A percentile compares a stretch with the other conserved stretches of the same genome.
phyloP scores from a whole-genome alignment of 2,329 filamentous ascomycete species.

The Penicillium sp. region DNA sequence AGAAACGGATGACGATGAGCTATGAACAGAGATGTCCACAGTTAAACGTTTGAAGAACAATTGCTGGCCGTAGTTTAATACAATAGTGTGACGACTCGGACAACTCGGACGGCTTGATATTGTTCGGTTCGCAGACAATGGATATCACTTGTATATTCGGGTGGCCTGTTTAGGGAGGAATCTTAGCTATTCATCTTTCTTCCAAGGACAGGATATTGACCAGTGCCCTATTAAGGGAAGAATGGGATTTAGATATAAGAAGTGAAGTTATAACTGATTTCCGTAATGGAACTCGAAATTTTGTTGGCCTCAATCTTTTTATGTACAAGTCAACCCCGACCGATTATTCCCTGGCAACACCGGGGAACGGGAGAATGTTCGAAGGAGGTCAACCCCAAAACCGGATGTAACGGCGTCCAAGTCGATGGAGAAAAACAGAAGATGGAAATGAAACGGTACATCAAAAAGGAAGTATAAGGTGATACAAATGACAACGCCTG shows the following conservation, averaged over 20 bases:
- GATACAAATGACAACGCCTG: slow-evolving; percentile 43
- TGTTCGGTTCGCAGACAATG: too few species aligned
- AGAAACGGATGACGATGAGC: slow-evolving; percentile 49
- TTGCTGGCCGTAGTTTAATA: too few species aligned
- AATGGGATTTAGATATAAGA: too few species aligned
- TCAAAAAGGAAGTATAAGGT: slow-evolving; percentile 36
- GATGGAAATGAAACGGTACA: slow-evolving; percentile 27
- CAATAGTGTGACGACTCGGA: too few species aligned
- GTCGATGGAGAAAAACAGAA: slow-evolving; percentile 29
- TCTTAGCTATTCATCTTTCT: too few species aligned
- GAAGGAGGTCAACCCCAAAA: slow-evolving; percentile 29
- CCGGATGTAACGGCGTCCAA: slow-evolving; percentile 28
- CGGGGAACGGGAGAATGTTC: slow-evolving; percentile 21
- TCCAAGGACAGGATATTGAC: too few species aligned
- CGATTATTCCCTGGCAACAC: slow-evolving; percentile 28
- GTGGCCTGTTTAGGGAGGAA: too few species aligned
- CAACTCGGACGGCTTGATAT: too few species aligned
- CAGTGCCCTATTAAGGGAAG: too few species aligned
- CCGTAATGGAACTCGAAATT: slow-evolving; percentile 26
- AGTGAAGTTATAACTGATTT: slow-evolving; percentile 9
- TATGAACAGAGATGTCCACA: slow-evolving; percentile 24
- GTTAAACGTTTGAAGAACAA: too few species aligned
- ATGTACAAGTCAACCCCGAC: slow-evolving; percentile 41
- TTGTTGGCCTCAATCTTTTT: slow-evolving; percentile 36
- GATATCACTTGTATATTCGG: too few species aligned